Evolutionary conservation across 495 filamentous ascomycete species (phyloP), one percentile per base, ranked within the genome.

Genomic region (Darksidea phi): DNA sequence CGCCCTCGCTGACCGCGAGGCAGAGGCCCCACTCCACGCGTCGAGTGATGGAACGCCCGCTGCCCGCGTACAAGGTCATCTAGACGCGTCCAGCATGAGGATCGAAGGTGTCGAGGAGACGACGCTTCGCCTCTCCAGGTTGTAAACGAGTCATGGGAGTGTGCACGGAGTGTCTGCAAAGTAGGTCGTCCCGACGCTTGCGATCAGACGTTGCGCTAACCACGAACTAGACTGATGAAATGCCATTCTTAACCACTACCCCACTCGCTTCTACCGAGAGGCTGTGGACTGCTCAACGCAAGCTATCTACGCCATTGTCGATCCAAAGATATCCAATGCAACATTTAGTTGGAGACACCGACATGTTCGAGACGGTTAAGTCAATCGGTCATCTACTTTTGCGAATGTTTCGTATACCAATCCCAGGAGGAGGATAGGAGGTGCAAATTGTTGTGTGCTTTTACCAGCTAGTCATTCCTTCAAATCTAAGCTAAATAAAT

Each of bases 1-100:
- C 82, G 79, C 80, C 91, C 90, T 95, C 90, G 90, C 87, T 78
- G 68, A 76, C 73, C 80, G 88, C 90, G 91, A 95, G 91, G 91
- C 85, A 82, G 79, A 81, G 77, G 79, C 79, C 82, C 86, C 85
- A 88, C 80, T 79, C 79, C 79, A 81, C 67, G 77, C 80, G 67
- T 77, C 79, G 79, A 82, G 77, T 72, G 71, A 72, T 81, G 77
- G 81, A 82, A 85, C 76, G 82, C 26, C 55, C 53, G 80, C 76
- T 79, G 76, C 57, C 61, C 62, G 66, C 61, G 48, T 24, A 34
- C 48, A 43, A 34, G 45, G 32, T 61, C 45, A 34, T 7, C n/a
- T 34, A 42, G 66, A 65, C 66, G 66, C 62, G 56, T 41, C 51
- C 36, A 25, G 32, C 55, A 53, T 17, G 25, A 24, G 45, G 17